phyloP scores from a whole-genome alignment of 2,329 filamentous ascomycete species.

The Apiospora hydei region DNA sequence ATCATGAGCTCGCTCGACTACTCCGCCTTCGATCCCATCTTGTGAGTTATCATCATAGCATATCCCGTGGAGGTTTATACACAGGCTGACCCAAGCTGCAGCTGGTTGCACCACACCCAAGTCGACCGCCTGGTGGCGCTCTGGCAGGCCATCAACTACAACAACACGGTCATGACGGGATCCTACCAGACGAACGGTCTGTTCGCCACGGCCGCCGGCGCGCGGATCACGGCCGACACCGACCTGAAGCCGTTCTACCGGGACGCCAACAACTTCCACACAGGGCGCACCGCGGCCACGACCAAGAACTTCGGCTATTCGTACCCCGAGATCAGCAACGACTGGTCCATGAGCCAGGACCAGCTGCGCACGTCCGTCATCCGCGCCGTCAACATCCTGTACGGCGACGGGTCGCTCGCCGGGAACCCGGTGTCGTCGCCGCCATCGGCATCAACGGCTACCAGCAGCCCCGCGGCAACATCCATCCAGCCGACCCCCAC shows the following conservation, averaged over 20 bases:
- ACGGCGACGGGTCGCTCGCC: slow-evolving; percentile 35
- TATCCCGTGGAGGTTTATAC: neutral
- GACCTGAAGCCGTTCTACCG: slow-evolving; percentile 60
- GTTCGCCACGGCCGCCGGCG: slow-evolving; percentile 51
- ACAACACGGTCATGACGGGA: slow-evolving; percentile 33
- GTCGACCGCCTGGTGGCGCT: slow-evolving; percentile 66
- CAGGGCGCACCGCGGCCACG: slow-evolving; percentile 42
- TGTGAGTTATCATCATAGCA: slow-evolving; percentile 43
- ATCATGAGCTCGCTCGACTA: slow-evolving; percentile 44
- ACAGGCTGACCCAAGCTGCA: slow-evolving; percentile 31
- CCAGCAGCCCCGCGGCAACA: neutral
- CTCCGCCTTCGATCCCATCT: slow-evolving; percentile 55
- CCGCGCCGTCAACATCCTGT: slow-evolving; percentile 64
- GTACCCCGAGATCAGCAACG: slow-evolving; percentile 46
- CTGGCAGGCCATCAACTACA: slow-evolving; percentile 51
- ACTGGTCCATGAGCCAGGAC: slow-evolving; percentile 62
- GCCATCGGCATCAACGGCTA: neutral
- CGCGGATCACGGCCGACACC: slow-evolving; percentile 49
- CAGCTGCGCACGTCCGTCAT: slow-evolving; percentile 68
- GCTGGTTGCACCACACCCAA: slow-evolving; percentile 62
- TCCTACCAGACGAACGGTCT: slow-evolving; percentile 40
- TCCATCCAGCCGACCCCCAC: neutral
- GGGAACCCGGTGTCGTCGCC: slow-evolving; percentile 23
- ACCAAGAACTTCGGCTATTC: slow-evolving; percentile 49
- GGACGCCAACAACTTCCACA: slow-evolving; percentile 49